Evolutionary conservation across 2,329 filamentous ascomycete species (phyloP), one percentile per base, ranked within the genome.

Genomic region (Colletotrichum higginsianum): DNA sequence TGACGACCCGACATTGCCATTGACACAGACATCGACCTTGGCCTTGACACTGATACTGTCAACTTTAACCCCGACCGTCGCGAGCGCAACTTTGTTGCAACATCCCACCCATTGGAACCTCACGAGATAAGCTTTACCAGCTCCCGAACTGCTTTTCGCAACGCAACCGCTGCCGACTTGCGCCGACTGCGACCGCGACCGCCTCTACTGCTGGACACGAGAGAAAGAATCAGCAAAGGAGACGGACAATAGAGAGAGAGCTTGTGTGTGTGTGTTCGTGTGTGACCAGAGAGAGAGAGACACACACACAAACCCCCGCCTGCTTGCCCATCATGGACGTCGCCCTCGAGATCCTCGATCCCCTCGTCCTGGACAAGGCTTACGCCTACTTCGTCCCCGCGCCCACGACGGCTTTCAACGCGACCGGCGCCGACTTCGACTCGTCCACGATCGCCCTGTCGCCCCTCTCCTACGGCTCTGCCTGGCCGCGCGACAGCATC

Each of bases 281-380:
- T 35, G 30, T 35, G 30, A 35, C 30, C 30, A 15, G 5, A 21
- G 30, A 21, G 49, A 44, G 2, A 62, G 15, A 42, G 18, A 56
- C 26, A 56, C 21, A 30, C 23, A 53, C 26, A 35, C 26, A 64
- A 16, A 56, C 70, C 50, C 69, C 15, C 23, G 23, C 21, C 49
- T 18, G 15, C 30, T 55, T 66, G 73, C 42, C 60, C 61, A 62
- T 9, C 61, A 84, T 84, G 83, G 83, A 84, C 70, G 75, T 77
- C 61, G 78, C 80, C 21, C 81, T 84, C 67, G 83, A 84, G 63
- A 61, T 84, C 52, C 78, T 83, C 72, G 83, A 84, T 76, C 82
- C 81, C 47, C 76, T 84, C 62, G 75, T 84, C 66, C 76, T 84
- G 66, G 83, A 84, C 75, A 79, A 80, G 76, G 79, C 78, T 46